These are phyloP conservation scores for Hygrophorus pudorinus DNA, from an alignment of 768 basidiomycete genomes.

Conservation along the genomic window DNA sequence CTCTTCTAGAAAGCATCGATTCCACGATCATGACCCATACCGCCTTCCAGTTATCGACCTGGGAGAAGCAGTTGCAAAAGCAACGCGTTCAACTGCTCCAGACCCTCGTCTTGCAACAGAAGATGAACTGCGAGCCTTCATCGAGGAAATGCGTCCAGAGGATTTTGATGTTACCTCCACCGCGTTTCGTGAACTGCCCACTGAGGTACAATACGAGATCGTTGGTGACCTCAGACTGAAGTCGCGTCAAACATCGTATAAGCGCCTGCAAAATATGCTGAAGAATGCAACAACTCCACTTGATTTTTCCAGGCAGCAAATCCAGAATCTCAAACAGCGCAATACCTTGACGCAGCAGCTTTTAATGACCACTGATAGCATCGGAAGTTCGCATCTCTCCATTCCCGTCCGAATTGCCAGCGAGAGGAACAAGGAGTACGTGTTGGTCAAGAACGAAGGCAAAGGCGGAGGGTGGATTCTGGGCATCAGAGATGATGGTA, in stretches of 20 bases:
- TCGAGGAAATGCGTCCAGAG: constrained; percentile 92
- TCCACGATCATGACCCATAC: constrained; percentile 85
- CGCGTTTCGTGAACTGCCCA: constrained; percentile 86
- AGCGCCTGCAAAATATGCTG: constrained; percentile 87
- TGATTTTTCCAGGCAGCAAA: constrained; percentile 96
- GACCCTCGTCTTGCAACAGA: constrained; percentile 95
- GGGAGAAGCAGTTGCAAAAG: constrained; percentile 50
- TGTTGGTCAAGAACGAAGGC: constrained; percentile 89
- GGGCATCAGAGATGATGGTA: constrained; percentile 83
- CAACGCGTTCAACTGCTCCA: constrained; percentile 48
- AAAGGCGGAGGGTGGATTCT: constrained; percentile 89
- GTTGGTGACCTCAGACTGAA: constrained; percentile 91
- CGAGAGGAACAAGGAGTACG: constrained; percentile 88
- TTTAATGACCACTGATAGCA: constrained; percentile 82
- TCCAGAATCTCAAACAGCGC: constrained; percentile 78
- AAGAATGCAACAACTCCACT: constrained; percentile 67
- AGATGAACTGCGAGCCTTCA: constrained; percentile 86
- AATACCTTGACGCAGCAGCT: constrained; percentile 92
- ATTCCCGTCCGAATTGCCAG: constrained; percentile 94
- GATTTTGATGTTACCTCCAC: constrained; percentile 89
- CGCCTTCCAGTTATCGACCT: constrained; percentile 78
- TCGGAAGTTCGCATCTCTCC: constrained; percentile 80
- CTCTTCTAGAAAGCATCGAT: constrained; percentile 51
- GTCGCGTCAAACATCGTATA: constrained; percentile 90
- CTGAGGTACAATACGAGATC: constrained; percentile 97